Evolutionary conservation across 192 early-diverging fungal genomes (phyloP).

Genomic region (Entomortierella chlamydospora): DNA sequence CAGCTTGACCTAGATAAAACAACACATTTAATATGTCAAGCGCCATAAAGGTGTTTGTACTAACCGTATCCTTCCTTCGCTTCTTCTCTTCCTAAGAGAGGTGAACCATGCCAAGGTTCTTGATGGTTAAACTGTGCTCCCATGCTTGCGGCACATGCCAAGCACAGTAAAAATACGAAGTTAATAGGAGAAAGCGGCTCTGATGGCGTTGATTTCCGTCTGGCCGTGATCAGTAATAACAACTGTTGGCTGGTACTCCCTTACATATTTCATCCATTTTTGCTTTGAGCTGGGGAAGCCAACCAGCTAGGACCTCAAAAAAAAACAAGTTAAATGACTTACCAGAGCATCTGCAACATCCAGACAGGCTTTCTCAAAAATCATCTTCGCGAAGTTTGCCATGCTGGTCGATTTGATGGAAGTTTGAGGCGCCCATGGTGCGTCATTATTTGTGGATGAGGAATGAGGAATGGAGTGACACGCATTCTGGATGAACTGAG

Average conservation of each 20-base stretch:
- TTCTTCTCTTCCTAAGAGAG: background rate
- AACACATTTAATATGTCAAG: background rate
- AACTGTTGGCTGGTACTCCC: background rate
- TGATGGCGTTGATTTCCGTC: conserved; percentile 19
- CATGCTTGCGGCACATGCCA: conserved; percentile 25
- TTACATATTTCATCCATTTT: conserved; percentile 5
- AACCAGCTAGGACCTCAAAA: background rate
- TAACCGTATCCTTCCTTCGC: background rate
- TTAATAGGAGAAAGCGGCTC: background rate
- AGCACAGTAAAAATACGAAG: conserved; percentile 13
- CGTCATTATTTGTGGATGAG: too few relatives aligned
- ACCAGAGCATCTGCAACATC: too few relatives aligned
- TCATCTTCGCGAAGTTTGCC: too few relatives aligned
- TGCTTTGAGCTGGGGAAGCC: conserved; percentile 8
- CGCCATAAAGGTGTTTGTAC: background rate
- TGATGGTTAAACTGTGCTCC: background rate
- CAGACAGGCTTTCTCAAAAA: too few relatives aligned
- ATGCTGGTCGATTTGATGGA: too few relatives aligned
- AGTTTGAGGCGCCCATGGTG: too few relatives aligned
- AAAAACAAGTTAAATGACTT: too few relatives aligned
- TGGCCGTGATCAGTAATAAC: conserved; percentile 26
- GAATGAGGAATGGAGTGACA: too few relatives aligned
- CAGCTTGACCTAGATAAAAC: too few relatives aligned
- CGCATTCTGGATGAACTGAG: too few relatives aligned
- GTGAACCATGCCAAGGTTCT: background rate